A percentile compares a stretch with the other conserved stretches of the same genome.
Evolutionary conservation across 768 basidiomycete species (phyloP).

Genomic region (Chalciporus piperatus): DNA sequence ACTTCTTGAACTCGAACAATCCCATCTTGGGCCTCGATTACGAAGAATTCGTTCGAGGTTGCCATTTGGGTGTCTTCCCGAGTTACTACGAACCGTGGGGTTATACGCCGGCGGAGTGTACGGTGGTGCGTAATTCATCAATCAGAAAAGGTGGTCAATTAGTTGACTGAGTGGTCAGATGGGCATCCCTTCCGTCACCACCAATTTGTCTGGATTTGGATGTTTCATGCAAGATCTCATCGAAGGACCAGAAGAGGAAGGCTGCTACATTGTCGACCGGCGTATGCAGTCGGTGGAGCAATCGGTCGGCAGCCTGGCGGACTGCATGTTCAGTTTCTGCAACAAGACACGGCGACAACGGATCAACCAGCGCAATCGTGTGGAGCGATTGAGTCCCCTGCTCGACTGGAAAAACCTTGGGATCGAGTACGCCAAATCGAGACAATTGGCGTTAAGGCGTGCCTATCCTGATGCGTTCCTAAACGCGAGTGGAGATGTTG

Average conservation of each 20-base stretch:
- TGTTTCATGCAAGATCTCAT: conserved; percentile 99
- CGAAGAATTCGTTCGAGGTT: conserved; percentile 98
- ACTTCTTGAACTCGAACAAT: conserved; percentile 97
- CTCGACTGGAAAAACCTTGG: conserved; percentile 99
- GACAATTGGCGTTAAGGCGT: conserved; percentile 85
- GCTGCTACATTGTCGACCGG: conserved; percentile 95
- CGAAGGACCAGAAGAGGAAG: conserved; percentile 90
- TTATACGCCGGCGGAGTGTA: conserved; percentile 97
- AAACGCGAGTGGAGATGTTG: conserved; percentile 50
- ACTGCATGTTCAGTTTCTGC: conserved; percentile 71
- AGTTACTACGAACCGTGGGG: conserved; percentile 98
- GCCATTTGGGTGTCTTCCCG: conserved; percentile 98
- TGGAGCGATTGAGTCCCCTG: conserved; percentile 88
- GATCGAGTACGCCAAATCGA: conserved; percentile 93
- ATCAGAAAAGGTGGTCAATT: not conserved
- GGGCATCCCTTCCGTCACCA: conserved; percentile 97
- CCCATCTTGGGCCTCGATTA: conserved; percentile 97
- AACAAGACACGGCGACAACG: conserved; percentile 90
- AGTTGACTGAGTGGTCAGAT: conserved; percentile 49
- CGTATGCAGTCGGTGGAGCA: conserved; percentile 88
- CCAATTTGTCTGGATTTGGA: conserved; percentile 96
- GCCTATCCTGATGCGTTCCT: conserved; percentile 96
- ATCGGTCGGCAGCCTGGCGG: conserved; percentile 80
- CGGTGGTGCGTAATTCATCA: conserved; percentile 64
- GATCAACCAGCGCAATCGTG: conserved; percentile 98